These are phyloP conservation scores for Scheffersomyces insectosa DNA, from an alignment of 1,139 yeast species.

Conservation along the genomic window DNA sequence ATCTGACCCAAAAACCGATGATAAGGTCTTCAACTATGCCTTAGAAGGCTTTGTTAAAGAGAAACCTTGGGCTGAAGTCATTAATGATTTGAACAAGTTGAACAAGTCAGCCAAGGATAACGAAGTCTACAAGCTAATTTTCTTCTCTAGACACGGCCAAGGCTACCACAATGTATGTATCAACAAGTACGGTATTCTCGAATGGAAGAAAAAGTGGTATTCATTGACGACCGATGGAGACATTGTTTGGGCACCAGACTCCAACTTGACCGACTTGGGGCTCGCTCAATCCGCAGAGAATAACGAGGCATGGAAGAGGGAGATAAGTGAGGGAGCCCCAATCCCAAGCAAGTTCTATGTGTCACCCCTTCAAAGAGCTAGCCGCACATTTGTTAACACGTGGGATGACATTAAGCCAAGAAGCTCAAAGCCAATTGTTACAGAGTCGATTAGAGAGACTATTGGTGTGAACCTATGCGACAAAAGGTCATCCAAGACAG, in stretches of 20 bases:
- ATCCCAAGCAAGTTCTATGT: conserved; percentile 24
- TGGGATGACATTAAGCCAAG: conserved; percentile 22
- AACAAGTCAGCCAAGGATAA: conserved; percentile 26
- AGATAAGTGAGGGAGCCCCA: conserved; percentile 19
- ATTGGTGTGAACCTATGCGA: conserved; percentile 24
- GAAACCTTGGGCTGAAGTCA: conserved; percentile 33
- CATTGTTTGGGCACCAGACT: conserved; percentile 50
- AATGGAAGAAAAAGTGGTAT: conserved; percentile 45
- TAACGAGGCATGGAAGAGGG: conserved; percentile 19
- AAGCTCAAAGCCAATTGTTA: conserved; percentile 12
- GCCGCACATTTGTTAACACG: conserved; percentile 21
- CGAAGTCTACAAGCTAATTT: conserved; percentile 37
- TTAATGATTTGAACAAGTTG: conserved; percentile 25
- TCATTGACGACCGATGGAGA: conserved; percentile 43
- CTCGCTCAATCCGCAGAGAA: conserved; percentile 34
- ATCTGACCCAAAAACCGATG: conserved; percentile 37
- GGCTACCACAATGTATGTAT: conserved; percentile 48
- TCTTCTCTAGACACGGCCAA: conserved; percentile 48
- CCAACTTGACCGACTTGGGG: conserved; percentile 43
- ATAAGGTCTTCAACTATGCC: conserved; percentile 36
- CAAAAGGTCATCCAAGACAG: conserved; percentile 26
- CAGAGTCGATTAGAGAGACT: conserved; percentile 16
- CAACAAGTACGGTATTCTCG: conserved; percentile 39
- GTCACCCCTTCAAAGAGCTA: conserved; percentile 25
- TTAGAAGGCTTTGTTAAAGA: conserved; percentile 39